Evolutionary conservation across 371 early-diverging fungal species (phyloP), one percentile per base, ranked within the genome.

Genomic region (Entomophthora muscae): DNA sequence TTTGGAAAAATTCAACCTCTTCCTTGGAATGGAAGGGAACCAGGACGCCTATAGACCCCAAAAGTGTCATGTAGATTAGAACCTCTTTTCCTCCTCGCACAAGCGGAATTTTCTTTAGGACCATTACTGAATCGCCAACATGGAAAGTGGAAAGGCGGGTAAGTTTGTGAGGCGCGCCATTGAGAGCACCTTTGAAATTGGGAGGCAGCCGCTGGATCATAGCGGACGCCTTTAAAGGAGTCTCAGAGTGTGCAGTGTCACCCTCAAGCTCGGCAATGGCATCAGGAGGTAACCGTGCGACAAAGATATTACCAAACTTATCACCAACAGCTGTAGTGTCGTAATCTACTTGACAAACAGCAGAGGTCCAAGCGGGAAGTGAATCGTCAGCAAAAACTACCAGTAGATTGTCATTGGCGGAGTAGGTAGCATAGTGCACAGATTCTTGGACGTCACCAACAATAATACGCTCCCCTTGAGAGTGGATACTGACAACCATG

Each of bases 261-360:
- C 89, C 88, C 57, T 93, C 93, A 32, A 94, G 71, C 62, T 87
- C 88, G 53, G 83, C 75, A 29, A 79, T 79, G 7, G 76, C 68
- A 21, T 78, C 76, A 23, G 69, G 66, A 0, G 92, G 85, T 57
- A 91, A 71, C 42, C 97, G 83, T 62, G 83, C 67, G 13, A 91
- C 84, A 66, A 82, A 84, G 32, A 98, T 73, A 66, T 91, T 93
- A 29, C 98, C 98, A 78, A 97, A 97, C 73, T 94, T 93, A 78
- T 98, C 98, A 12, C 89, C 95, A 26, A 83, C 89, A 0, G 83
- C 91, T 0, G 93, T 79, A 2, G 98, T 96, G 66, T 95, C 90
- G 66, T 91, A 92, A 71, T 95, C 97, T 22, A 95, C 68, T 83
- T 88, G 83, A 5, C 77, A 67, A 2, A 86, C 75, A 33, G 82